These are phyloP conservation scores for Aureobasidium pullulans DNA, from an alignment of 2,329 filamentous ascomycete species.

Conservation along the genomic window DNA sequence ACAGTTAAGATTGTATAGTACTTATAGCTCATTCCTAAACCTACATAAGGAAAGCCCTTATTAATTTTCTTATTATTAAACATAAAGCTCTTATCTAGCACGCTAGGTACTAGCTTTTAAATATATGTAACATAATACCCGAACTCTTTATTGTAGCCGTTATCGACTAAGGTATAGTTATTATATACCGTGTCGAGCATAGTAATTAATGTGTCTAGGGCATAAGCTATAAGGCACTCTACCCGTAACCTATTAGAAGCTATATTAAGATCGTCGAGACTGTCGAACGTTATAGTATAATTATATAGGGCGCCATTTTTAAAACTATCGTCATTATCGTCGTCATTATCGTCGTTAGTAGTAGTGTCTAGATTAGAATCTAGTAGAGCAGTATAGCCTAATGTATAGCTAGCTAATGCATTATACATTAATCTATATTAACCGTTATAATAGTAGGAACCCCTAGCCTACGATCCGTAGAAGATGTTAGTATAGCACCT, in stretches of 20 bases:
- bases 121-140: slow-evolving; percentile 11
- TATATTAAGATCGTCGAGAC: slow-evolving; percentile 8
- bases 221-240: slow-evolving; percentile 6
- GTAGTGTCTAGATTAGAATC: not conserved
- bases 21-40: slow-evolving; percentile 4
- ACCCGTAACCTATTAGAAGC: slow-evolving; percentile 3
- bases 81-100: slow-evolving; percentile 12
- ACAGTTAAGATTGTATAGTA: not conserved
- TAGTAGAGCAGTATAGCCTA: not conserved
- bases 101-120: not conserved
- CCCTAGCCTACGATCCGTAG: not conserved
- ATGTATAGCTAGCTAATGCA: slow-evolving; percentile 4
- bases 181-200: slow-evolving; percentile 7
- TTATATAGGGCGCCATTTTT: not conserved
- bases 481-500: slow-evolving; percentile 3
- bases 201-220: slow-evolving; percentile 1
- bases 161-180: slow-evolving; percentile 11
- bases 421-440: not conserved
- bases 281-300: not conserved
- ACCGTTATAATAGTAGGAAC: not conserved
- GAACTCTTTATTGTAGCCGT: slow-evolving; percentile 13
- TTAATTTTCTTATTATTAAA: not conserved
- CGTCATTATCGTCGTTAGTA: not conserved
- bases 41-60: not conserved
- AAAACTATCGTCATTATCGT: not conserved